phyloP scores from a whole-genome alignment of 2,329 filamentous ascomycete species.

The Arthrobotrys pseudoclavata region DNA sequence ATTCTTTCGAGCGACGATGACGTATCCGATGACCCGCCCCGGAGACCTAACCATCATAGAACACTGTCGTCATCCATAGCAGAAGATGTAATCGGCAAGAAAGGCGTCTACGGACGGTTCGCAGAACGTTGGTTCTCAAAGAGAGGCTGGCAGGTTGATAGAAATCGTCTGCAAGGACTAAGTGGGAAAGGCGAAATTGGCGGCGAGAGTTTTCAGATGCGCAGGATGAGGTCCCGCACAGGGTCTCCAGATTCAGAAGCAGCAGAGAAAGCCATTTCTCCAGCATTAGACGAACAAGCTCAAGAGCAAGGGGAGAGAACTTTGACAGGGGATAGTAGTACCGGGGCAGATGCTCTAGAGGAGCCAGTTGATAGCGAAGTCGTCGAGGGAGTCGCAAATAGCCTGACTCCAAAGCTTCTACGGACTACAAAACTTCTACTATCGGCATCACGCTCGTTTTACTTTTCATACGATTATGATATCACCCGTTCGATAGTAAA shows the following conservation, averaged over 20 bases:
- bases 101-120: constrained; percentile 88
- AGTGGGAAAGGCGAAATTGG: constrained; percentile 70
- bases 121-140: constrained; percentile 91
- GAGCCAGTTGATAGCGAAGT: constrained; percentile 59
- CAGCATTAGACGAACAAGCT: constrained; percentile 51
- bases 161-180: constrained; percentile 78
- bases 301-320: constrained; percentile 62
- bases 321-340: constrained; percentile 24
- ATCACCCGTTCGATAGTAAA: constrained; percentile 77
- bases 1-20: constrained; percentile 65
- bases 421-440: constrained; percentile 88
- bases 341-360: constrained; percentile 33
- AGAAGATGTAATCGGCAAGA: constrained; percentile 86
- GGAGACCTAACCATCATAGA: constrained; percentile 62
- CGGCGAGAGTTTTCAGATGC: constrained; percentile 61
- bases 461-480: constrained; percentile 94
- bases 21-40: constrained; percentile 61
- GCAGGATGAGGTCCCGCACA: constrained; percentile 64
- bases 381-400: constrained; percentile 68
- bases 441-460: constrained; percentile 84
- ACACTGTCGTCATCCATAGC: constrained; percentile 76
- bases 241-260: constrained; percentile 57
- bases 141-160: constrained; percentile 82
- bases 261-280: constrained; percentile 33
- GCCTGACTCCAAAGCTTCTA: constrained; percentile 84